phyloP scores from a whole-genome alignment of 2,329 filamentous ascomycete genomes.

The Arthrobotrys pseudoclavata region DNA sequence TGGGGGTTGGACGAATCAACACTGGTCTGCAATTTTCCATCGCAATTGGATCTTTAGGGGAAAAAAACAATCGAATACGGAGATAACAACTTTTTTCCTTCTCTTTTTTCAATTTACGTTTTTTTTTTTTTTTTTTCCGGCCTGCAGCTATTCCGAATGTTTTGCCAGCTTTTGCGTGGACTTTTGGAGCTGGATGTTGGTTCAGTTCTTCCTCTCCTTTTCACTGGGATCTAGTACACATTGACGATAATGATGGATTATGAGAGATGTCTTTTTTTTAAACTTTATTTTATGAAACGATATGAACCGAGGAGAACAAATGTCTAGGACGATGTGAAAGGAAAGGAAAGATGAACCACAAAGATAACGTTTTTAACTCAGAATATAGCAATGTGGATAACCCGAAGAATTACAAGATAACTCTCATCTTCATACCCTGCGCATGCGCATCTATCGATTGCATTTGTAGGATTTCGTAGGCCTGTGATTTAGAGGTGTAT shows the following conservation, averaged over 20 bases:
- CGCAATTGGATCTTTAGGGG: not conserved
- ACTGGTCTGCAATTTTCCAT: not conserved
- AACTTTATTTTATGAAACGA: not conserved
- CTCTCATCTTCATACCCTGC: too few species aligned
- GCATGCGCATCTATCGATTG: too few species aligned
- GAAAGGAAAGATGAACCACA: too few species aligned
- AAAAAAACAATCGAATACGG: conserved; percentile 11
- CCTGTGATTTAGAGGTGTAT: too few species aligned
- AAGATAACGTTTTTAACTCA: too few species aligned
- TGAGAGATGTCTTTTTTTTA: not conserved
- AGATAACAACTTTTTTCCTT: not conserved
- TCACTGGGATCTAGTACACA: not conserved
- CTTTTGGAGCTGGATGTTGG: not conserved
- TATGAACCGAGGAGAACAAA: too few species aligned
- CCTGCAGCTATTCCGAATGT: not conserved
- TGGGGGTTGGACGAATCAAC: conserved; percentile 2
- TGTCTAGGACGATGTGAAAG: too few species aligned
- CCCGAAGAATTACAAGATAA: too few species aligned
- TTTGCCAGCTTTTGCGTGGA: not conserved
- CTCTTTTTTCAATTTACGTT: conserved; percentile 14
- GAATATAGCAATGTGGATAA: too few species aligned
- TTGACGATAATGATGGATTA: conserved; percentile 1
- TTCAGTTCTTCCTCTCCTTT: conserved; percentile 15
- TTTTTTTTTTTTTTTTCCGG: conserved; percentile 2
- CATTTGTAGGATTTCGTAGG: too few species aligned